Evolutionary conservation across 2,329 filamentous ascomycete species (phyloP).

Genomic region (Exophiala spinifera): DNA sequence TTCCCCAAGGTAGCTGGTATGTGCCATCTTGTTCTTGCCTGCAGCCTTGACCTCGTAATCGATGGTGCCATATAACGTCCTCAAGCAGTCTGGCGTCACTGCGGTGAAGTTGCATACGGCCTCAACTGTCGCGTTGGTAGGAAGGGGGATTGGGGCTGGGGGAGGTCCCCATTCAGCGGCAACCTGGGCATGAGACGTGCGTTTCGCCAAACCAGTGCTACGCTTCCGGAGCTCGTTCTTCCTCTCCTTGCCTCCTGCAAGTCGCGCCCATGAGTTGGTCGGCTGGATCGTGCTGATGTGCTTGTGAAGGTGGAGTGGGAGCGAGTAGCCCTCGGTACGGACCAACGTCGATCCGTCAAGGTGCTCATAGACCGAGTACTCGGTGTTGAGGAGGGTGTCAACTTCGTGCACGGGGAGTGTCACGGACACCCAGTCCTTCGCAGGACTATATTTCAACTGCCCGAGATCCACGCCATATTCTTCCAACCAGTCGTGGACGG

Average conservation of each 20-base stretch:
- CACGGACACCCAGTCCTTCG: conserved; percentile 23
- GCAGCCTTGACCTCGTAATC: conserved; percentile 49
- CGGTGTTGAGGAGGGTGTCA: conserved; percentile 22
- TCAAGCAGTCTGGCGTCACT: conserved; percentile 53
- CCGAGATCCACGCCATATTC: conserved; percentile 49
- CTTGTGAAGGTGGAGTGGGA: conserved; percentile 22
- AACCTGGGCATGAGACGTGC: conserved; percentile 11
- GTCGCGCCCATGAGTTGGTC: conserved; percentile 24
- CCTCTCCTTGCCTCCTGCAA: conserved; percentile 8
- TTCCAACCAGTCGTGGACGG: conserved; percentile 28
- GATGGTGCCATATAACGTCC: conserved; percentile 54
- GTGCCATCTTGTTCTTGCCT: conserved; percentile 43
- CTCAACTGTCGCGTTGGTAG: conserved; percentile 31
- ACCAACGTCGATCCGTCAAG: conserved; percentile 19
- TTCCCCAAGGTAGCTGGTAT: conserved; percentile 49
- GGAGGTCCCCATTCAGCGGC: conserved; percentile 14
- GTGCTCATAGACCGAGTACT: conserved; percentile 24
- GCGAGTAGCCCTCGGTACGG: conserved; percentile 23
- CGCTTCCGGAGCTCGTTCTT: conserved; percentile 15
- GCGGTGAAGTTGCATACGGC: conserved; percentile 50
- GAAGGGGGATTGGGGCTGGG: conserved; percentile 9
- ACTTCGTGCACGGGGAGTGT: conserved; percentile 14
- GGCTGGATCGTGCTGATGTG: conserved; percentile 26
- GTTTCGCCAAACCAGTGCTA: conserved; percentile 10
- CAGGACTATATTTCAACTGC: conserved; percentile 31